Evolutionary conservation across 2,329 filamentous ascomycete genomes (phyloP).

Genomic region (Sordariomycetes sp.): DNA sequence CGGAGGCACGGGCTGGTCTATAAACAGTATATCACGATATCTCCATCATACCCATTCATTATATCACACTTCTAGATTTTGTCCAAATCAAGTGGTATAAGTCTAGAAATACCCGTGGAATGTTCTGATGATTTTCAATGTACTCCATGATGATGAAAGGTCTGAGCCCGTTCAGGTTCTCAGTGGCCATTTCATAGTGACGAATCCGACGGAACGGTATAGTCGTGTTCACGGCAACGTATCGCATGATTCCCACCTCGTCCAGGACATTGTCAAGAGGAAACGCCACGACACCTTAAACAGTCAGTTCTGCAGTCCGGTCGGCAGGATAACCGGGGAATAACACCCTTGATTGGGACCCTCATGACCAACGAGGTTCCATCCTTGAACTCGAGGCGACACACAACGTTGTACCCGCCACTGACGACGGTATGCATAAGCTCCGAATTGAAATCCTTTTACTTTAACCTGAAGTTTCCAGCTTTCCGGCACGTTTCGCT

Average conservation of each 20-base stretch:
- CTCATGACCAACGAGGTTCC: constrained; percentile 16
- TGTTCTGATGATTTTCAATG: constrained; percentile 14
- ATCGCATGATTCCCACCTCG: constrained; percentile 20
- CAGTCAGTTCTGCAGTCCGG: not conserved
- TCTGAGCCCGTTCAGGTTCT: constrained; percentile 18
- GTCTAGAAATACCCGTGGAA: too few relatives aligned
- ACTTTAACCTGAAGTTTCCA: constrained; percentile 11
- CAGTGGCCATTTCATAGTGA: constrained; percentile 14
- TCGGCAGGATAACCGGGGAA: not conserved
- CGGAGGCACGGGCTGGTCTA: too few relatives aligned
- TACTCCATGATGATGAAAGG: constrained; percentile 25
- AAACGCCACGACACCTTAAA: constrained; percentile 11
- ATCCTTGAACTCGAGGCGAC: constrained; percentile 17
- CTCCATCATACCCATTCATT: too few relatives aligned
- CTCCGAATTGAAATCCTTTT: constrained; percentile 11
- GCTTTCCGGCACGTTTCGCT: constrained; percentile 10
- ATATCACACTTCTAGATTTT: too few relatives aligned
- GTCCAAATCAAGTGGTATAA: not conserved
- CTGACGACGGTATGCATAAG: constrained; percentile 12
- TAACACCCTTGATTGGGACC: constrained; percentile 13
- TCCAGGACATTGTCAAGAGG: constrained; percentile 20
- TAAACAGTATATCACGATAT: too few relatives aligned
- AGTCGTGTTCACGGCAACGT: constrained; percentile 16
- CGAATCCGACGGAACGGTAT: constrained; percentile 20
- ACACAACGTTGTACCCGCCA: constrained; percentile 17